These are phyloP conservation scores for Lodderomyces elongisporus DNA, from an alignment of 1,139 yeast species.

Conservation along the genomic window DNA sequence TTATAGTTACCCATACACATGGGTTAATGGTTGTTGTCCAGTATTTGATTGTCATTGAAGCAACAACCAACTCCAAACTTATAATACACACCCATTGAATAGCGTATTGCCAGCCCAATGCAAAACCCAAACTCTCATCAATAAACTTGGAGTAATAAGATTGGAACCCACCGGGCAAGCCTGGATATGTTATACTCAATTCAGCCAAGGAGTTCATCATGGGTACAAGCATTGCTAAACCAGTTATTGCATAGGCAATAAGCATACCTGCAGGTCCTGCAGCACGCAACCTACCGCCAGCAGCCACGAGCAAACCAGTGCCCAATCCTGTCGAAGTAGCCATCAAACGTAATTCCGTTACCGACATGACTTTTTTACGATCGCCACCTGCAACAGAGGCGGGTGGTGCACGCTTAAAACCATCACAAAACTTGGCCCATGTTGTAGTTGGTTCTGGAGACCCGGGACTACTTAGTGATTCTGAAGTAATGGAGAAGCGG, in stretches of 20 bases:
- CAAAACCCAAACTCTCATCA: constrained; percentile 36
- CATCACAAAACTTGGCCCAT: constrained; percentile 19
- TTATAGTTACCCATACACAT: constrained; percentile 29
- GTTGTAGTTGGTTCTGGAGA: too few species aligned
- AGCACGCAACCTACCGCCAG: constrained; percentile 26
- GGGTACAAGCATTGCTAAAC: constrained; percentile 25
- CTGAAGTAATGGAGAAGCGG: too few species aligned
- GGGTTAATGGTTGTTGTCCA: constrained; percentile 27
- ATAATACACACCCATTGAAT: constrained; percentile 36
- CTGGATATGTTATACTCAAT: constrained; percentile 35
- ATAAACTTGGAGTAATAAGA: constrained; percentile 35
- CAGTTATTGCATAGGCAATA: constrained; percentile 30
- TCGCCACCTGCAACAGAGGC: constrained; percentile 1
- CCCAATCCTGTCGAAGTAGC: constrained; percentile 42
- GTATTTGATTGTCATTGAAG: constrained; percentile 30
- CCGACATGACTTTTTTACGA: constrained; percentile 11
- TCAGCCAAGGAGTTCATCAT: constrained; percentile 33
- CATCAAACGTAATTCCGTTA: constrained; percentile 38
- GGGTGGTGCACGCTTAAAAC: constrained; percentile 10
- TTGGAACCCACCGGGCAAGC: constrained; percentile 35
- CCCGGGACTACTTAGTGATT: too few species aligned
- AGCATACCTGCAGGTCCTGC: constrained; percentile 37
- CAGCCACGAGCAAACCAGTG: constrained; percentile 38
- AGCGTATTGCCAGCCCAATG: constrained; percentile 40
- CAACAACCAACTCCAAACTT: constrained; percentile 38